These are phyloP conservation scores for Venturia aucupariae DNA, from an alignment of 2,329 filamentous ascomycete genomes.

Conservation along the genomic window DNA sequence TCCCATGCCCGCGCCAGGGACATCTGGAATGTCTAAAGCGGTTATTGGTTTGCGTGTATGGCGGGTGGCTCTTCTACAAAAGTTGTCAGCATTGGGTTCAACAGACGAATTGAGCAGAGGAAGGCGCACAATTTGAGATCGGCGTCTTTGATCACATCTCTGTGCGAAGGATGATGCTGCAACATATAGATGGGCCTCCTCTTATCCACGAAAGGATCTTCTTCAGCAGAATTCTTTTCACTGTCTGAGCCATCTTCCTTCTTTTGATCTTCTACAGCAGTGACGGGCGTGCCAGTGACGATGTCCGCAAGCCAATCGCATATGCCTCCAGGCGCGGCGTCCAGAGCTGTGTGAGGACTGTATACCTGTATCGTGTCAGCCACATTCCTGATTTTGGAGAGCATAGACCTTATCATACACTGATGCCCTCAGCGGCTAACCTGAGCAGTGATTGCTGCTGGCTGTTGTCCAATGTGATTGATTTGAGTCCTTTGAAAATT, in stretches of 20 bases:
- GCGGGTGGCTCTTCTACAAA: conserved; percentile 15
- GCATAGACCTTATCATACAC: conserved; percentile 37
- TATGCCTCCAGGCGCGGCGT: conserved; percentile 74
- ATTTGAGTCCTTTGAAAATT: conserved; percentile 89
- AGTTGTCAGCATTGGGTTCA: conserved; percentile 15
- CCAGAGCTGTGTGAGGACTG: conserved; percentile 88
- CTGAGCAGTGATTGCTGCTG: conserved; percentile 80
- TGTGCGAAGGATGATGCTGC: conserved; percentile 41
- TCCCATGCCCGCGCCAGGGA: conserved; percentile 49
- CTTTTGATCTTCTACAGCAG: conserved; percentile 23
- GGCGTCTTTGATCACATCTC: conserved; percentile 23
- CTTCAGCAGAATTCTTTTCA: conserved; percentile 13
- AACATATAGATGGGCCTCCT: conserved; percentile 34
- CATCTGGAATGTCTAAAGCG: conserved; percentile 34
- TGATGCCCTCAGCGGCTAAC: conserved; percentile 77
- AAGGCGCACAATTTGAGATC: conserved; percentile 25
- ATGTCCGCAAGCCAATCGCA: conserved; percentile 93
- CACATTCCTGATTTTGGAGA: background rate
- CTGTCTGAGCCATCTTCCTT: conserved; percentile 21
- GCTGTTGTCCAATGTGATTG: conserved; percentile 70
- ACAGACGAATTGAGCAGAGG: too few species aligned
- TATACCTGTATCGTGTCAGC: conserved; percentile 47
- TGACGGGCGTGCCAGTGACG: conserved; percentile 49
- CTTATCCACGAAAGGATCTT: conserved; percentile 29
- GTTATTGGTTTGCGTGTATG: conserved; percentile 48